Evolutionary conservation across 495 filamentous ascomycete species (phyloP), one percentile per base, ranked within the genome.

Genomic region (Bacidia gigantensis): DNA sequence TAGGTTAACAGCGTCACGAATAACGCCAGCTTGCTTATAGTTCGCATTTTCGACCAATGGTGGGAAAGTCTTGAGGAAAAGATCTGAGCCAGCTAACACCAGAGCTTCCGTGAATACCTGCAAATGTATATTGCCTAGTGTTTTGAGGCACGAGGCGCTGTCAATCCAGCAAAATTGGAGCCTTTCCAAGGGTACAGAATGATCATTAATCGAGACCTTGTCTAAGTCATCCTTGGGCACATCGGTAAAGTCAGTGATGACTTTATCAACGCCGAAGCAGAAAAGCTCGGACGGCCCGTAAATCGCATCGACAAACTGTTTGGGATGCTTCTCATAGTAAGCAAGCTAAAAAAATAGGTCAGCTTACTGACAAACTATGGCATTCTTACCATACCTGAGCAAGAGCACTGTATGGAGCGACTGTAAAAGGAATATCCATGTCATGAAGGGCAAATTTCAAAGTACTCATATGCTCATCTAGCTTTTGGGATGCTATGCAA

Each of bases 371-470:
- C n/a, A n/a, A n/a, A n/a, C n/a, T n/a, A 20, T 38, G 21, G 44
- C 46, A 12, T 11, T 23, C 21, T 26, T 43, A 20, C 46, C 56
- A 56, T 68, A 94, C 88, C 78, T 97, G 90, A 46, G 88, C 86
- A 55, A 84, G 82, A 42, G 90, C 87, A 60, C 82, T 86, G 67
- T 89, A 96, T 2, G 92, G 93, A 12, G 93, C 84, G 47, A 95
- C 86, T 47, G 86, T 76, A 63, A 89, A 95, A 35, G 86, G 74
- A 40, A 95, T 70, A 3, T 74, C 74, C 52, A 81, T 74, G 50
- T 84, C 73, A 51, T 72, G 67, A 26, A 97, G 72, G 26, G 88
- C 79, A 38, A 74, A 69, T 65, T 90, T 87, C 17, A 99, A 68
- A 51, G 84, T 78, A 26, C 76, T 78, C 60, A 42, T n/a, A 50